These are phyloP conservation scores for Hamiltosporidium tvaerminnensis DNA, from an alignment of 371 early-diverging fungal species.

Conservation along the genomic window DNA sequence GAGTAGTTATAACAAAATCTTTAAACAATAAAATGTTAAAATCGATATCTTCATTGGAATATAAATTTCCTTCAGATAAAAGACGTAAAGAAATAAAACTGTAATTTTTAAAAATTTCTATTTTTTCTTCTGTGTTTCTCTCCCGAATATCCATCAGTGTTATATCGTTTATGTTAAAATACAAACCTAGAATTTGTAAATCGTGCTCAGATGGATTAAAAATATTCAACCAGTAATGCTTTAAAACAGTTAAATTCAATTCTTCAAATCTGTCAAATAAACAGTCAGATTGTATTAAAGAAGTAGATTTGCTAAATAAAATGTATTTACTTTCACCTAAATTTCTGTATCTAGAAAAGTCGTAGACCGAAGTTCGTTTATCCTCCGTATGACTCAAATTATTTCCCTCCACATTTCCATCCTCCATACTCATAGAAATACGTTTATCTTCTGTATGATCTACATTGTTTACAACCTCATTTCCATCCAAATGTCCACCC, in stretches of 20 bases:
- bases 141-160: slow-evolving; percentile 45
- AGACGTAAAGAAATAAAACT: slow-evolving; percentile 43
- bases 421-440: neutral
- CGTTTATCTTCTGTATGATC: neutral
- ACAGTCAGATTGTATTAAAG: neutral
- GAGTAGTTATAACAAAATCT: slow-evolving; percentile 47
- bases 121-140: slow-evolving; percentile 47
- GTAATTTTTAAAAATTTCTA: slow-evolving; percentile 49
- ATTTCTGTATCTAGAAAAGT: slow-evolving; percentile 2
- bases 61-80: slow-evolving; percentile 8
- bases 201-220: slow-evolving; percentile 46
- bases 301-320: neutral
- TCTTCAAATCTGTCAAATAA: no score
- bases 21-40: slow-evolving; percentile 50
- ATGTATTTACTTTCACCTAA: neutral
- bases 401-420: neutral
- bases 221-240: slow-evolving; percentile 41
- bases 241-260: neutral
- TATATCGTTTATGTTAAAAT: slow-evolving; percentile 39
- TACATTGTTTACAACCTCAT: neutral
- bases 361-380: neutral
- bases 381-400: neutral
- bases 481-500: neutral
- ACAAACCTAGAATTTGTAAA: slow-evolving; percentile 19
- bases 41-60: slow-evolving; percentile 30